Conservation (phyloP, 257 asterid genomes). For the Solanum ossicruentum region DNA sequence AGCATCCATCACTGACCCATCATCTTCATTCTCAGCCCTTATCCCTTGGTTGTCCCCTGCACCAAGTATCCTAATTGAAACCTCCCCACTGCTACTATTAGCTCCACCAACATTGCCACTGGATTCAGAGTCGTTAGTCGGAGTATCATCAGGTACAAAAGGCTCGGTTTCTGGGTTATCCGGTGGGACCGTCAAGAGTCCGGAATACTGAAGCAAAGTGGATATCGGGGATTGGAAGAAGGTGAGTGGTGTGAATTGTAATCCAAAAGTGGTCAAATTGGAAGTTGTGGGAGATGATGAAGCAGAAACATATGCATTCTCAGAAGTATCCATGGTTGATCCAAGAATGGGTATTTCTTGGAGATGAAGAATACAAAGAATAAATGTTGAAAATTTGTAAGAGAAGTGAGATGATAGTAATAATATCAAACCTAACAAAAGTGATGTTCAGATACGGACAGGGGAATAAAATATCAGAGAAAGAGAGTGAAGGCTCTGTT, state of each 20-base stretch:
- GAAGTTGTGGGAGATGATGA: slow-evolving; percentile 21
- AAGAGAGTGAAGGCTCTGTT: background rate
- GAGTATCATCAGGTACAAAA: slow-evolving; percentile 2
- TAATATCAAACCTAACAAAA: background rate
- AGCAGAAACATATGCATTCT: slow-evolving; percentile 5
- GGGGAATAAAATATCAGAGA: background rate
- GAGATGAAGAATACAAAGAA: slow-evolving; percentile 15
- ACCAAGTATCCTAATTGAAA: slow-evolving; percentile 57
- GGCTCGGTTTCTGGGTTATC: slow-evolving; percentile 41
- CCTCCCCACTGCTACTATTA: slow-evolving; percentile 43
- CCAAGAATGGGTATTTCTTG: slow-evolving; percentile 10
- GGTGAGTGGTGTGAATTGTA: slow-evolving; percentile 37
- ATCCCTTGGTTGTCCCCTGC: slow-evolving; percentile 14
- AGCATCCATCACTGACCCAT: slow-evolving; percentile 8
- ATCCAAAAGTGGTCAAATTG: slow-evolving; percentile 15
- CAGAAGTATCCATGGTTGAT: slow-evolving; percentile 40
- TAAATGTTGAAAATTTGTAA: background rate
- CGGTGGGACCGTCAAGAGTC: slow-evolving; percentile 44
- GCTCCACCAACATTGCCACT: background rate
- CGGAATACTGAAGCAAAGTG: slow-evolving; percentile 58
- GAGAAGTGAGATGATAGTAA: background rate
- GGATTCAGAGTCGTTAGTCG: background rate
- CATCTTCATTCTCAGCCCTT: slow-evolving; percentile 15
- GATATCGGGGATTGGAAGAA: slow-evolving; percentile 44
- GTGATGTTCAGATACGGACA: background rate